Base-by-base conservation (phyloP, 2,329 filamentous ascomycete genomes). In the Sclerotinia spermophila region DNA sequence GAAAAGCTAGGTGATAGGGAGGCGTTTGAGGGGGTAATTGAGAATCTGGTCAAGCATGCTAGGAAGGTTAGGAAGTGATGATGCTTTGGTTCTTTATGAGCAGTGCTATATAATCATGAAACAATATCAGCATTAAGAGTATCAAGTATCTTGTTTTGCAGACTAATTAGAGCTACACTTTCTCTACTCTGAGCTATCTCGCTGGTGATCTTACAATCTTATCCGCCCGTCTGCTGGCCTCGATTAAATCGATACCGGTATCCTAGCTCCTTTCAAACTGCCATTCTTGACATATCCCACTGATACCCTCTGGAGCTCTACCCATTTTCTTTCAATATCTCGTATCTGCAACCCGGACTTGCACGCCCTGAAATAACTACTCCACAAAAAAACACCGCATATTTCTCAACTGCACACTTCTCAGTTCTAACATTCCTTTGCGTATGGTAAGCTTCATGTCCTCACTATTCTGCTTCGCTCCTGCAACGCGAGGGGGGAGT, bases 1-100 rank as follows among this genome's bases (percentile, higher is more conserved):
- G 93, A 94, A 76, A 93, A 95, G 77, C 83, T 97, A 74, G 92
- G 92, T 55, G 95, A 98, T 79, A 90, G 96, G 76, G 95, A 97
- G 79, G 93, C 94, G 3, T 96, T 97, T 80, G 95, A 98, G 79
- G 94, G 93, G 0, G 95, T 98, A 24, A 97, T 98, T 85, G 95
- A 97, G 82, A 97, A 97, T 80, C 81, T 98, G 74, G 95, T 97
- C 58, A 96, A 94, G 80, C 93, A 97, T 82, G 93, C 93, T 65
- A 86, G 93, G 80, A 93, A 94, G 82, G 89, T 93, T 70, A 87
- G 93, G 79, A 96, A 94, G 82, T 93, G 83, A 69, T 56, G 21
- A 44, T 19, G 10, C 11, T 10, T 21, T n/a, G 19, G 11, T 35
- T 35, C 24, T 10, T 40, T 0, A 17, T 19, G n/a, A 15, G 15